These are phyloP conservation scores for Pistacia vera DNA, from an alignment of 345 rosid species.

Conservation along the genomic window DNA sequence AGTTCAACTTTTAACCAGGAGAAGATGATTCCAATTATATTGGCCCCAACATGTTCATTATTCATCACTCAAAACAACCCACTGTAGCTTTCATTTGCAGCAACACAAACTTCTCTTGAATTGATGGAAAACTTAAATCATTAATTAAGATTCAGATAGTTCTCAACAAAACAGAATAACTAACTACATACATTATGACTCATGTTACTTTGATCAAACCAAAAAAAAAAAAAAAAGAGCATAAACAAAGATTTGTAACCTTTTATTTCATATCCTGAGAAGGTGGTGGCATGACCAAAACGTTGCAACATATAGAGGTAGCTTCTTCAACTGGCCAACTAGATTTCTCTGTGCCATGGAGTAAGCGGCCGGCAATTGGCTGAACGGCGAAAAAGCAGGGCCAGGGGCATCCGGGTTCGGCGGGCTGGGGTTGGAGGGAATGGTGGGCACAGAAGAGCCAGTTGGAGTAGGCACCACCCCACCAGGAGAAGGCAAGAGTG, in stretches of 20 bases:
- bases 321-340: background rate
- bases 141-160: background rate
- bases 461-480: slow-evolving; percentile 43
- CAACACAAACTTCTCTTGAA: background rate
- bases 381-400: slow-evolving; percentile 50
- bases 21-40: background rate
- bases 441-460: slow-evolving; percentile 64
- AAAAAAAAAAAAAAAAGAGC: background rate
- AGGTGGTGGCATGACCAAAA: slow-evolving; percentile 26
- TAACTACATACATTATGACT: slow-evolving; percentile 13
- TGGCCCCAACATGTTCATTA: background rate
- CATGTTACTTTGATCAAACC: slow-evolving; percentile 8
- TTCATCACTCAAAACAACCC: too few relatives aligned
- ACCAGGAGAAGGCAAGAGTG: slow-evolving; percentile 76
- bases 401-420: slow-evolving; percentile 70
- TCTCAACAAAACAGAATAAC: slow-evolving; percentile 1
- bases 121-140: background rate
- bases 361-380: slow-evolving; percentile 47
- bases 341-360: slow-evolving; percentile 24
- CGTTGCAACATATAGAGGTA: slow-evolving; percentile 11
- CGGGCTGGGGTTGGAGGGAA: slow-evolving; percentile 81
- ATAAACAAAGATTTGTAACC: background rate
- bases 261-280: background rate
- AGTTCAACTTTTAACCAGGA: background rate
- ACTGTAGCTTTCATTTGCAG: background rate